Percentiles rank a stretch among this genome's conserved stretches.
phyloP scores from a whole-genome alignment of 768 basidiomycete genomes.

The Boletus sp. region DNA sequence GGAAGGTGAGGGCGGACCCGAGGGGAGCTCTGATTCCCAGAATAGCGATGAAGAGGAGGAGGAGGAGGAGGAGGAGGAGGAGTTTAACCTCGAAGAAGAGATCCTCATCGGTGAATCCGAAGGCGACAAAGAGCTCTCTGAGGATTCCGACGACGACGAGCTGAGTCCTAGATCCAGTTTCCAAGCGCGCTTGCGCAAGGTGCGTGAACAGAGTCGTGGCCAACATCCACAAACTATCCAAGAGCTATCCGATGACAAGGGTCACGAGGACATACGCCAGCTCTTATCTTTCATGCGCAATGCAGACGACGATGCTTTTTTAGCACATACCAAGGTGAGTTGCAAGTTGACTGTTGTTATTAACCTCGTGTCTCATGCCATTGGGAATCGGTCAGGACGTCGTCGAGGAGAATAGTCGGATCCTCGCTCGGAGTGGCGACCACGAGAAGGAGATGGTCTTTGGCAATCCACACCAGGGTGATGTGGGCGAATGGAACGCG shows the following conservation, averaged over 20 bases:
- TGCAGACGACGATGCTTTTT: conserved; percentile 56
- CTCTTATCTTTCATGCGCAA: conserved; percentile 36
- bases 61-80: conserved; percentile 34
- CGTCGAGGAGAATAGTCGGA: conserved; percentile 55
- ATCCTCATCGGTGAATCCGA: conserved; percentile 38
- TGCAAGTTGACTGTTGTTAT: background rate
- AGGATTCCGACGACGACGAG: conserved; percentile 31
- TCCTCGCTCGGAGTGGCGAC: conserved; percentile 42
- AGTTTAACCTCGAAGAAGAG: conserved; percentile 45
- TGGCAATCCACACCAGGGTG: conserved; percentile 56
- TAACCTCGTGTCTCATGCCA: background rate
- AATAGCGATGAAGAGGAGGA: conserved; percentile 30
- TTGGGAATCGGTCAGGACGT: conserved; percentile 52
- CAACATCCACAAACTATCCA: conserved; percentile 11
- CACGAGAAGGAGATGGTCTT: conserved; percentile 57
- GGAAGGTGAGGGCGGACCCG: conserved; percentile 27
- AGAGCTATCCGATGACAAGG: conserved; percentile 24
- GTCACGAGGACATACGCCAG: conserved; percentile 19
- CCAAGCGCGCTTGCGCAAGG: conserved; percentile 32
- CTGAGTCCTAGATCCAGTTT: conserved; percentile 35
- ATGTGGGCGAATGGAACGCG: conserved; percentile 41
- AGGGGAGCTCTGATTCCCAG: conserved; percentile 25
- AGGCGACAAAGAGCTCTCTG: conserved; percentile 22
- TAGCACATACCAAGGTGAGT: conserved; percentile 53
- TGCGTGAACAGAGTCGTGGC: conserved; percentile 27